phyloP scores from a whole-genome alignment of 345 rosid species.

The Lepidium aucheri region DNA sequence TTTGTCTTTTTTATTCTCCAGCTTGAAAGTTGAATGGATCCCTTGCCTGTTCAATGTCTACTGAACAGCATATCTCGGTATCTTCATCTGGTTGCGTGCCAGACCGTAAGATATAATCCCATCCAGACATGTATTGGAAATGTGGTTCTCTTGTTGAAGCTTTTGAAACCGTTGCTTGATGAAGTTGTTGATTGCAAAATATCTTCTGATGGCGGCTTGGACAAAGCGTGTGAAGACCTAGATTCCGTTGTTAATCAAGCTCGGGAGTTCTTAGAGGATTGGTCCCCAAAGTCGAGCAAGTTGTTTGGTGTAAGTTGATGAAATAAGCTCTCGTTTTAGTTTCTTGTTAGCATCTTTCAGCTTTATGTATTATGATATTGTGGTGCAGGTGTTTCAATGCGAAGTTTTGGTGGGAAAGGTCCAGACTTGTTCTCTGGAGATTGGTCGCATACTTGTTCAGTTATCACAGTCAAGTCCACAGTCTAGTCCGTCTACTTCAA shows the following conservation, averaged over 20 bases:
- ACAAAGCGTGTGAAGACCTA: conserved; percentile 62
- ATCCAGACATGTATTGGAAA: conserved; percentile 50
- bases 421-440: conserved; percentile 51
- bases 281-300: conserved; percentile 75
- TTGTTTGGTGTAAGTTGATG: conserved; percentile 52
- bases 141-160: conserved; percentile 49
- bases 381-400: conserved; percentile 53
- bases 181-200: conserved; percentile 53
- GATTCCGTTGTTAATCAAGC: conserved; percentile 67
- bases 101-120: conserved; percentile 40
- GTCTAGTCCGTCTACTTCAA: conserved; percentile 42
- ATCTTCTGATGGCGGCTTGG: conserved; percentile 43
- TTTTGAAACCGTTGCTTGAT: conserved; percentile 74
- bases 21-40: conserved; percentile 45
- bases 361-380: neutral
- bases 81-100: conserved; percentile 81
- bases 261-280: conserved; percentile 67
- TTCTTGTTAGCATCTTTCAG: neutral
- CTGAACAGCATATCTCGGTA: conserved; percentile 80
- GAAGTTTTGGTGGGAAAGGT: conserved; percentile 49
- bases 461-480: conserved; percentile 42
- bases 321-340: neutral
- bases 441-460: conserved; percentile 42
- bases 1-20: neutral
- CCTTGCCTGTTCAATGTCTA: conserved; percentile 49